Evolutionary conservation across 129 eudicot genomes (phyloP), one percentile per base, ranked within the genome.

Genomic region (Pseudognaphalium luteoalbum): DNA sequence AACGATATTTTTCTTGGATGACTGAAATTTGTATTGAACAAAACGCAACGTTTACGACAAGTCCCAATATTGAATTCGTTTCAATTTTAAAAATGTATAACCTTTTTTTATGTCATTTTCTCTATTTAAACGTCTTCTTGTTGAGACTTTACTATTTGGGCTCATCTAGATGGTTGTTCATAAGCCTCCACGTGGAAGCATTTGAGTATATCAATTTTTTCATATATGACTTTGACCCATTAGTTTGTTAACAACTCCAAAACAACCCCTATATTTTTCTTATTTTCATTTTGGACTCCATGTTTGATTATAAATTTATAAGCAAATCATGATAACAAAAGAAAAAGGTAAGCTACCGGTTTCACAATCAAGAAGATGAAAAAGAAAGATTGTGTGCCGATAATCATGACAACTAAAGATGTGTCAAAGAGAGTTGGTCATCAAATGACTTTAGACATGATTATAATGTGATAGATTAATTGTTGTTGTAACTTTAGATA

Each of bases 101-200:
- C 60, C 29, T n/a, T 34, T 34, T 5, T 75, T 29, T n/a, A 2
- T 66, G 81, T 70, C 58, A 20, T 74, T 50, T 63, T 81, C 77
- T 56, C 62, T 25, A 33, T 41, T 39, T 68, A 16, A 80, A 66
- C 73, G 39, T 76, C 56, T 81, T 86, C 30, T 62, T 51, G 16
- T 50, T 70, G 39, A 44, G 33, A 58, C 71, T 39, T 42, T 81
- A 63, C 81, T 70, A 56, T 71, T 86, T 84, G 84, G 87, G 25
- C 3, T 76, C 52, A 63, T 77, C 37, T 60, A 47, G 61, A 73
- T 59, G 73, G 9, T 62, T 64, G 19, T 77, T 82, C 66, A 8
- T 54, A 70, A 61, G 35, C 85, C 89, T 86, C 97, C 97, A 89
- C 76, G 86, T 92, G 96, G 93, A 89, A 87, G 76, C 34, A 65